phyloP scores from a whole-genome alignment of 306 rosid genomes.

The Sesbania bispinosa region DNA sequence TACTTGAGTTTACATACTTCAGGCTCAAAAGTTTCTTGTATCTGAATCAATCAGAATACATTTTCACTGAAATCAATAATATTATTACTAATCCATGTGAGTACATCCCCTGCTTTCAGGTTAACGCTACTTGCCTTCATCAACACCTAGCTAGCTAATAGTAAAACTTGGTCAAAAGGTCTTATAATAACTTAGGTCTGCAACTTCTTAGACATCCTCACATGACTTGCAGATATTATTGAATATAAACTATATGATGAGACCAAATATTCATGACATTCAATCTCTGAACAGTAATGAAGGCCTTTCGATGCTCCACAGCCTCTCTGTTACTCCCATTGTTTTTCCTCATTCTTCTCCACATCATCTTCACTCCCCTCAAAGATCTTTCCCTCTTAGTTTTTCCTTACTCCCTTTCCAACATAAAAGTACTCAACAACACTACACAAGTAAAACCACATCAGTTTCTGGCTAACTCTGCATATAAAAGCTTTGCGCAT shows the following conservation, averaged over 20 bases:
- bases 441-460: neutral
- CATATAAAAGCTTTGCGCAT: conserved; percentile 12
- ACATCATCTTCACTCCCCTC: conserved; percentile 16
- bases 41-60: neutral
- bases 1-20: neutral
- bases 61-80: conserved; percentile 19
- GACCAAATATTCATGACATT: conserved; percentile 10
- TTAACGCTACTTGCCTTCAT: neutral
- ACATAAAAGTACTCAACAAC: neutral
- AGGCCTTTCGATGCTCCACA: neutral
- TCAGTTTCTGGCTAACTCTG: conserved; percentile 10
- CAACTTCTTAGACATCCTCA: conserved; percentile 25
- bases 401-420: neutral
- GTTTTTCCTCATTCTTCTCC: neutral
- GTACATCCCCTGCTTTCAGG: conserved; percentile 2
- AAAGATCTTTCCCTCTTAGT: neutral
- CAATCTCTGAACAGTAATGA: conserved; percentile 6
- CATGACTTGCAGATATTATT: neutral
- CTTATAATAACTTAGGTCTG: conserved; percentile 16
- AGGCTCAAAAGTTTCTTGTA: neutral
- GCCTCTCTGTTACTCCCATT: neutral
- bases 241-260: neutral
- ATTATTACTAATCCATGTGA: neutral
- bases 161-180: neutral
- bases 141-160: neutral